phyloP scores from a whole-genome alignment of 2,329 filamentous ascomycete species.

The Penicillium sp. region DNA sequence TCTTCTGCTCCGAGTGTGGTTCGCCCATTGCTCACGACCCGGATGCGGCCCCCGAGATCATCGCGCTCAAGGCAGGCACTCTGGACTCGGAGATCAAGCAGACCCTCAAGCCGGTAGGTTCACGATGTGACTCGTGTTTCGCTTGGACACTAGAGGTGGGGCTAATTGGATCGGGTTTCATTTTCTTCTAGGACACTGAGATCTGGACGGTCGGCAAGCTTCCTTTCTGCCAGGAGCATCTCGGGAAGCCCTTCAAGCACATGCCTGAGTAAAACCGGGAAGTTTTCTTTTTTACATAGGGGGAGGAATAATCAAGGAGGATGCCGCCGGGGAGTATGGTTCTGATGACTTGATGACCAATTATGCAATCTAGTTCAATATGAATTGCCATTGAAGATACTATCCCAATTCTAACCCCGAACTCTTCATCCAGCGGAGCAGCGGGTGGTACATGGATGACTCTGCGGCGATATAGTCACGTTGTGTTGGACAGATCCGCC shows the following conservation, averaged over 20 bases:
- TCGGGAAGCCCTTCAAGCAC: conserved; percentile 61
- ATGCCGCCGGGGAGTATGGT: too few species aligned
- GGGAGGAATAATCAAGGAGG: too few species aligned
- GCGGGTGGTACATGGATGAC: too few species aligned
- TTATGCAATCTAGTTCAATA: too few species aligned
- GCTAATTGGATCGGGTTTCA: conserved; percentile 3
- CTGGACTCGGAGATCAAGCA: conserved; percentile 64
- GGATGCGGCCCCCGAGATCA: conserved; percentile 66
- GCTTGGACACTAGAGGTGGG: conserved; percentile 3
- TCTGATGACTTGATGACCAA: too few species aligned
- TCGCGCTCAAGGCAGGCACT: conserved; percentile 66
- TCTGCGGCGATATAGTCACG: too few species aligned
- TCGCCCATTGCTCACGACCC: conserved; percentile 69
- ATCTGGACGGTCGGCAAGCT: conserved; percentile 69
- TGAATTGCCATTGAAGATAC: too few species aligned
- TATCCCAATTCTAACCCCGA: too few species aligned
- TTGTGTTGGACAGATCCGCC: too few species aligned
- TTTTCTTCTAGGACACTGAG: conserved; percentile 52
- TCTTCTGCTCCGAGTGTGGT: conserved; percentile 68
- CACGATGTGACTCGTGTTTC: neutral
- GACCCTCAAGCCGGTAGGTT: conserved; percentile 57
- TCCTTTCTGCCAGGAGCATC: conserved; percentile 65
- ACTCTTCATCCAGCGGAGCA: too few species aligned
- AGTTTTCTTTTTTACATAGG: too few species aligned
- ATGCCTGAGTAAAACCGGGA: conserved; percentile 62